Percentiles rank a stretch among this genome's conserved stretches.
phyloP scores from a whole-genome alignment of 495 filamentous ascomycete species.

The Tuber calosporum region DNA sequence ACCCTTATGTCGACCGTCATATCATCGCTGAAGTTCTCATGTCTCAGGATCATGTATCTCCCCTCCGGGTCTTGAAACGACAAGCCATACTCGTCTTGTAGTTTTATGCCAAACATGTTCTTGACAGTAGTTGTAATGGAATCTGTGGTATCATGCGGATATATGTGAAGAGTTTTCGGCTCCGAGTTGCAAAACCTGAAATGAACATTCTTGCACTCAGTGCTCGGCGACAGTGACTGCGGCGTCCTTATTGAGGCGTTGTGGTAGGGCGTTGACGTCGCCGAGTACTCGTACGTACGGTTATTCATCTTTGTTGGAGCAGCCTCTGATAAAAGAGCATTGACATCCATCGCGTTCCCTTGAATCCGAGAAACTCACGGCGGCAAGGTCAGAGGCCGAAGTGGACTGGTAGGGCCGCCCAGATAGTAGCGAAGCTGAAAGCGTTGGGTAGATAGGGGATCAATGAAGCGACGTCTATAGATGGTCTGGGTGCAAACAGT shows the following conservation, averaged over 20 bases:
- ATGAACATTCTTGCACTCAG: constrained; percentile 67
- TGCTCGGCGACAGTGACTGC: constrained; percentile 48
- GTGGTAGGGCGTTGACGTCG: constrained; percentile 37
- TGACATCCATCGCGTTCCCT: constrained; percentile 33
- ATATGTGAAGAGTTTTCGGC: constrained; percentile 86
- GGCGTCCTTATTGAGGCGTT: constrained; percentile 36
- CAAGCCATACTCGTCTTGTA: constrained; percentile 55
- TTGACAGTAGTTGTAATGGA: constrained; percentile 94
- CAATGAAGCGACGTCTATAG: neutral
- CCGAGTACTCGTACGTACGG: constrained; percentile 26
- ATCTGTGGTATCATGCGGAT: constrained; percentile 86
- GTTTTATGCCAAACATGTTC: constrained; percentile 92
- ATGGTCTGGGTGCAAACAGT: constrained; percentile 1
- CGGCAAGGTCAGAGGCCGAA: constrained; percentile 2
- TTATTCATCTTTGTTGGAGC: constrained; percentile 25
- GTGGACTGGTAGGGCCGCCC: constrained; percentile 1
- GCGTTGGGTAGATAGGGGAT: constrained; percentile 2
- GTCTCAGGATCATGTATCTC: constrained; percentile 82
- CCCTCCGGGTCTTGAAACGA: constrained; percentile 87
- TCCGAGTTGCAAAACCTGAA: constrained; percentile 60
- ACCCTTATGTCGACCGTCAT: constrained; percentile 88
- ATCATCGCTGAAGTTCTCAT: constrained; percentile 85
- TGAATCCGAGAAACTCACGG: neutral
- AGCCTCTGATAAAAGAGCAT: constrained; percentile 36
- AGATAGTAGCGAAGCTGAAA: neutral